These are phyloP conservation scores for Fusarium sp. DNA, from an alignment of 2,329 filamentous ascomycete species.

Conservation along the genomic window DNA sequence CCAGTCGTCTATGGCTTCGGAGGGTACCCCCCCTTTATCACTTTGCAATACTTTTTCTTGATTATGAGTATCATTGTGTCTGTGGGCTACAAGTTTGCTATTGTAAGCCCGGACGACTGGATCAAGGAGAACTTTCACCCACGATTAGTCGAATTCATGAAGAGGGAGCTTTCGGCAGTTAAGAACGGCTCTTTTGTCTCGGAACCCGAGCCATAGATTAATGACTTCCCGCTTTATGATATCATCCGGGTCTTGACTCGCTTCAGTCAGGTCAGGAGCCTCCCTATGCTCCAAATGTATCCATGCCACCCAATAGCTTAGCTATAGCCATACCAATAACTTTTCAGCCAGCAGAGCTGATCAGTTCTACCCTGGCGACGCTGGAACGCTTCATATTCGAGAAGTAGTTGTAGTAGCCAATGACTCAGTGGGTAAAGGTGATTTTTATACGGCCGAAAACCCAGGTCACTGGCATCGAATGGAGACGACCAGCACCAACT, in stretches of 20 bases:
- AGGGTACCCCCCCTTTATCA: not conserved
- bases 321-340: not conserved
- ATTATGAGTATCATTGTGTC: not conserved
- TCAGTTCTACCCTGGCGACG: not conserved
- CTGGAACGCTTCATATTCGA: not conserved
- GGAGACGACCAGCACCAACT: not conserved
- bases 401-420: not conserved
- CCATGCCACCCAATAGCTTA: not conserved
- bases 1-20: not conserved
- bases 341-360: not conserved
- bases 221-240: not conserved
- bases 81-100: conserved; percentile 4
- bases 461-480: conserved; percentile 1
- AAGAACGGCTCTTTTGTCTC: not conserved
- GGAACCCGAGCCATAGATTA: not conserved
- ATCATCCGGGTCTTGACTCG: not conserved
- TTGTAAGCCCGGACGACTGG: not conserved
- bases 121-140: not conserved
- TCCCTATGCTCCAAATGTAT: not conserved
- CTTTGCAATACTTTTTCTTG: not conserved
- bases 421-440: not conserved
- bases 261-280: not conserved
- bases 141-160: not conserved
- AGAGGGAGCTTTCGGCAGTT: not conserved
- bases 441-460: not conserved